phyloP scores from a whole-genome alignment of 192 early-diverging fungal genomes.

The Paraglomus brasilianum region DNA sequence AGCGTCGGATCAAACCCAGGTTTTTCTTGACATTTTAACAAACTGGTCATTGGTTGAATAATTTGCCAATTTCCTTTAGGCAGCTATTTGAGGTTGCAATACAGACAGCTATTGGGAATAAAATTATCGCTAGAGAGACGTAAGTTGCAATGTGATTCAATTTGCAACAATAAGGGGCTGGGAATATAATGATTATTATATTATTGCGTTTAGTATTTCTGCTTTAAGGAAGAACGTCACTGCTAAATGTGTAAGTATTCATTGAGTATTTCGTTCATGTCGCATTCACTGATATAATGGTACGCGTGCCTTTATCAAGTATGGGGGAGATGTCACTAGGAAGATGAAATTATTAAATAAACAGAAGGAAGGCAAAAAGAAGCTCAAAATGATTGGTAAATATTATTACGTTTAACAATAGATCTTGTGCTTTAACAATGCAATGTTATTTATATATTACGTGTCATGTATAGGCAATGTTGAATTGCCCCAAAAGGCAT shows the following conservation, averaged over 20 bases:
- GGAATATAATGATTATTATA: neutral
- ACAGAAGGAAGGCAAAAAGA: slow-evolving; percentile 96
- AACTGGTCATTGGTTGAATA: neutral
- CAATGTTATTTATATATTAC: neutral
- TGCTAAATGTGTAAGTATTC: slow-evolving; percentile 78
- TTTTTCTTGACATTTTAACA: slow-evolving; percentile 26
- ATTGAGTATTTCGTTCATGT: neutral
- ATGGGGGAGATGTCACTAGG: slow-evolving; percentile 93
- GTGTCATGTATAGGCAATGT: slow-evolving; percentile 66
- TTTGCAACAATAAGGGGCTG: neutral
- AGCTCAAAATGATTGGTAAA: slow-evolving; percentile 68
- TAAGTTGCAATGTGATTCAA: slow-evolving; percentile 33
- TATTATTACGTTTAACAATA: neutral
- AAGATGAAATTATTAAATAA: slow-evolving; percentile 97
- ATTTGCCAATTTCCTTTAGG: slow-evolving; percentile 39
- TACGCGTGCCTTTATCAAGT: slow-evolving; percentile 41
- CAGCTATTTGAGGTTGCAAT: slow-evolving; percentile 96
- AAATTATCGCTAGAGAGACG: slow-evolving; percentile 84
- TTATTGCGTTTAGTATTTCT: slow-evolving; percentile 51
- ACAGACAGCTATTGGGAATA: slow-evolving; percentile 82
- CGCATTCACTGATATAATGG: neutral
- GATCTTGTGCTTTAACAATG: neutral
- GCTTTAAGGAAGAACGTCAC: slow-evolving; percentile 94
- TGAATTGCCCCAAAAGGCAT: slow-evolving; percentile 91
- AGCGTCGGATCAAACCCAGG: slow-evolving; percentile 20